Base-by-base conservation (phyloP, 495 filamentous ascomycete genomes). In the Hypoxylon fragiforme region DNA sequence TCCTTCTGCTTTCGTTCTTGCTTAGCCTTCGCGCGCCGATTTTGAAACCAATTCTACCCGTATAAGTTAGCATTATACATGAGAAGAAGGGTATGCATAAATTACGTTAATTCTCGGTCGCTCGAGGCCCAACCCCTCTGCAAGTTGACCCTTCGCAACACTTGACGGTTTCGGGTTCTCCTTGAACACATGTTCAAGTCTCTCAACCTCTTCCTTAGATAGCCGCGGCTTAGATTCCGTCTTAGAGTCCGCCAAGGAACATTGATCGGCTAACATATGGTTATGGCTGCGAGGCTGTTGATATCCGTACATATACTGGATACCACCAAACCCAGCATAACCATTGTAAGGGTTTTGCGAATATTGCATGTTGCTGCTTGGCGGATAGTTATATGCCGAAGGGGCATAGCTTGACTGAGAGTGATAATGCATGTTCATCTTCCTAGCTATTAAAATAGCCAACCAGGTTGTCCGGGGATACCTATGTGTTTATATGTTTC, bases 1-100 rank as follows among this genome's bases (percentile, higher is more conserved):
- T 90, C 85, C 64, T 85, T 81, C 64, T 87, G 84, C 65, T 85
- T 81, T 64, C 77, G 85, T 64, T 90, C 82, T 58, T 89, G 84
- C 74, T 91, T 91, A 22, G 87, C 87, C 66, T 91, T 90, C 46
- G 88, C 88, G 31, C 90, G 85, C 43, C 90, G 80, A 67, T 94
- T 95, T 67, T 95, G 90, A 70, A 92, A 95, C 90, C 90, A 94
- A 61, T 92, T 92, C 90, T 94, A 50, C 26, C 18, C 50, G 34
- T 35, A 18, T 6, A 40, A 24, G 70, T 77, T 50, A 76, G 72
- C 54, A 57, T 18, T 11, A n/a, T 34, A 8, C n/a, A 44, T 34
- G 34, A 43, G 32, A 20, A 5, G n/a, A 45, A 15, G 6, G 19
- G 12, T 22, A 7, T 45, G 44, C 12, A 21, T 4, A n/a, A n/a